A percentile compares a stretch with the other conserved stretches of the same genome.
phyloP scores from a whole-genome alignment of 1,139 yeast species.

The Scheffersomyces cryptocercus region DNA sequence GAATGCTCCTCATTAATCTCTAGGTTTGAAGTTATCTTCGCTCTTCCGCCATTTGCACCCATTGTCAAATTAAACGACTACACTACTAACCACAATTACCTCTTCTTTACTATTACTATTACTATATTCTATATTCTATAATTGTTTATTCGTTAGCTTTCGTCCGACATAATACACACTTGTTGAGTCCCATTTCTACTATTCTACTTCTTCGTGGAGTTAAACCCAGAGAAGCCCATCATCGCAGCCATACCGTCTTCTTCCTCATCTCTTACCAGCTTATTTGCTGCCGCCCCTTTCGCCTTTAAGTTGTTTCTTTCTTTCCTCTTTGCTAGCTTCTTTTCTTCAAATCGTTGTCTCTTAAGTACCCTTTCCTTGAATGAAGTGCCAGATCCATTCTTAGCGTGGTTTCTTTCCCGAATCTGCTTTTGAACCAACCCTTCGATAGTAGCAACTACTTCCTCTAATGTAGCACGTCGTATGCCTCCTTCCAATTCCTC shows the following conservation, averaged over 20 bases:
- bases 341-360: slow-evolving; percentile 42
- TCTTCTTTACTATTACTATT: no score
- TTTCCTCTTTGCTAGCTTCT: slow-evolving; percentile 29
- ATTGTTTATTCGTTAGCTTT: no score
- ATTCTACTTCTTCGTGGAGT: slow-evolving; percentile 22
- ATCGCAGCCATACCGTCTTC: slow-evolving; percentile 34
- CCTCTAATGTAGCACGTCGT: slow-evolving; percentile 31
- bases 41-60: no score
- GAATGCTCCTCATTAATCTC: no score
- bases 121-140: no score
- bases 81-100: no score
- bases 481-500: slow-evolving; percentile 34
- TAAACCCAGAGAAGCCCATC: slow-evolving; percentile 66
- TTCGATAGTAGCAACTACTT: slow-evolving; percentile 36
- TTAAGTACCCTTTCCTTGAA: slow-evolving; percentile 46
- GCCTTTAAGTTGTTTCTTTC: slow-evolving; percentile 17
- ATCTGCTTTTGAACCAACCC: slow-evolving; percentile 27
- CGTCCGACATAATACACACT: no score
- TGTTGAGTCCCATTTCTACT: neutral
- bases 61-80: no score
- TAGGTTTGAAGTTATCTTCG: no score
- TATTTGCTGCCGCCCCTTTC: slow-evolving; percentile 8
- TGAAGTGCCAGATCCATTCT: slow-evolving; percentile 3
- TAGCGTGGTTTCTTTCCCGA: slow-evolving; percentile 8
- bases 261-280: slow-evolving; percentile 19